Conservation (phyloP, 805 yeast genomes). For the Zygoascus tannicola region DNA sequence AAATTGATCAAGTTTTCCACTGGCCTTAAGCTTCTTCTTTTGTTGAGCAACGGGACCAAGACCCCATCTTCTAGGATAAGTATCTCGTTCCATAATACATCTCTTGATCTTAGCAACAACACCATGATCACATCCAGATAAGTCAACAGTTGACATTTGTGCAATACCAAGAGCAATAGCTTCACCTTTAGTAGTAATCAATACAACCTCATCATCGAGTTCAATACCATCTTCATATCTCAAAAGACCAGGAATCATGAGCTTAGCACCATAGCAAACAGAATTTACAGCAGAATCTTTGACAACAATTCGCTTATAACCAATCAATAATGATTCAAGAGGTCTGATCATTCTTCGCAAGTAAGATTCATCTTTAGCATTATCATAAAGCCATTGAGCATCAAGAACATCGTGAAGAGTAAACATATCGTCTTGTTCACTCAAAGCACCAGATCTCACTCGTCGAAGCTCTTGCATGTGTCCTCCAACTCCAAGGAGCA, state of each 20-base stretch:
- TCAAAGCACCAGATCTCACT: slow-evolving; percentile 94
- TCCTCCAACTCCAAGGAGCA: slow-evolving; percentile 97
- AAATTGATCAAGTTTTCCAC: slow-evolving; percentile 91
- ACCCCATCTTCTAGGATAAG: slow-evolving; percentile 99
- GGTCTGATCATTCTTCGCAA: slow-evolving; percentile 91
- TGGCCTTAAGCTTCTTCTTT: slow-evolving; percentile 96
- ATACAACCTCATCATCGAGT: slow-evolving; percentile 92
- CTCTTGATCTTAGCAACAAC: slow-evolving; percentile 97
- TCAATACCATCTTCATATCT: slow-evolving; percentile 98
- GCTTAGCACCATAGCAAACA: slow-evolving; percentile 97
- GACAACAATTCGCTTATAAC: slow-evolving; percentile 95
- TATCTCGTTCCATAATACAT: slow-evolving; percentile 99
- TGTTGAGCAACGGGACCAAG: slow-evolving; percentile 96
- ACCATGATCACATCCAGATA: slow-evolving; percentile 96
- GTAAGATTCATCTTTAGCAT: slow-evolving; percentile 93
- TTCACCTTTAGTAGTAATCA: slow-evolving; percentile 98
- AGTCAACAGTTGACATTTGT: slow-evolving; percentile 96
- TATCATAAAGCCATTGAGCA: slow-evolving; percentile 97
- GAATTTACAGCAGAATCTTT: slow-evolving; percentile 94
- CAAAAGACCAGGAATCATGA: slow-evolving; percentile 96
- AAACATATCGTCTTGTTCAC: slow-evolving; percentile 84
- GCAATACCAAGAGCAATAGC: slow-evolving; percentile 98
- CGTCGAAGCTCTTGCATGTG: slow-evolving; percentile 99
- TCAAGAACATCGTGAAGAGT: slow-evolving; percentile 96
- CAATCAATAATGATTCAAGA: slow-evolving; percentile 82